These are phyloP conservation scores for Plantago major DNA, from an alignment of 257 asterid species.

Conservation along the genomic window DNA sequence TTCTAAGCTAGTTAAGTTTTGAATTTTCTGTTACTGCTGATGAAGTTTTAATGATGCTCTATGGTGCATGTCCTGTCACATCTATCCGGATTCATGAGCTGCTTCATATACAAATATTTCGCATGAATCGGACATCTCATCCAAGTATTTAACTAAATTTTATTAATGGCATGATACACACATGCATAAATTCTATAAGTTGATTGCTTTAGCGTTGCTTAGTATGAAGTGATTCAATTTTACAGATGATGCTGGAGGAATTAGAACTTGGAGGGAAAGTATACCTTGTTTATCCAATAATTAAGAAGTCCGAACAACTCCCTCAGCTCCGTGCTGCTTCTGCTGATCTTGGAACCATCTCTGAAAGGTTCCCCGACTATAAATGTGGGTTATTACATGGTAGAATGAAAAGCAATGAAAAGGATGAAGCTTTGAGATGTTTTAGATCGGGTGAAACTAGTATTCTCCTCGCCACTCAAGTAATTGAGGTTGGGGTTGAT, in stretches of 20 bases:
- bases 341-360: slow-evolving; percentile 62
- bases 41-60: no score
- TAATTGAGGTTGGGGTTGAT: slow-evolving; percentile 91
- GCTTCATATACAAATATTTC: no score
- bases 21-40: no score
- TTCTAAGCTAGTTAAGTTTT: no score
- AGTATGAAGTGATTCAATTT: no score
- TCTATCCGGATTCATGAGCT: no score
- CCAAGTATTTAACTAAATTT: no score
- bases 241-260: slow-evolving; percentile 86
- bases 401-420: slow-evolving; percentile 72
- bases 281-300: slow-evolving; percentile 78
- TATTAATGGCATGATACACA: no score
- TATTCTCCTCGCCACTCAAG: slow-evolving; percentile 86
- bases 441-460: slow-evolving; percentile 75
- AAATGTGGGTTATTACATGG: slow-evolving; percentile 87
- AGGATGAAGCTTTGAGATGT: slow-evolving; percentile 66
- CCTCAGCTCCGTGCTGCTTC: slow-evolving; percentile 95
- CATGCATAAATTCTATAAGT: no score
- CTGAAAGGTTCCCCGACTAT: slow-evolving; percentile 50
- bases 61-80: no score
- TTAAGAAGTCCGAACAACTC: slow-evolving; percentile 81
- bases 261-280: slow-evolving; percentile 72
- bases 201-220: no score
- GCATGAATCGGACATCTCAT: no score